These are phyloP conservation scores for Emericellopsis cladophorae DNA, from an alignment of 2,329 filamentous ascomycete genomes.

Conservation along the genomic window DNA sequence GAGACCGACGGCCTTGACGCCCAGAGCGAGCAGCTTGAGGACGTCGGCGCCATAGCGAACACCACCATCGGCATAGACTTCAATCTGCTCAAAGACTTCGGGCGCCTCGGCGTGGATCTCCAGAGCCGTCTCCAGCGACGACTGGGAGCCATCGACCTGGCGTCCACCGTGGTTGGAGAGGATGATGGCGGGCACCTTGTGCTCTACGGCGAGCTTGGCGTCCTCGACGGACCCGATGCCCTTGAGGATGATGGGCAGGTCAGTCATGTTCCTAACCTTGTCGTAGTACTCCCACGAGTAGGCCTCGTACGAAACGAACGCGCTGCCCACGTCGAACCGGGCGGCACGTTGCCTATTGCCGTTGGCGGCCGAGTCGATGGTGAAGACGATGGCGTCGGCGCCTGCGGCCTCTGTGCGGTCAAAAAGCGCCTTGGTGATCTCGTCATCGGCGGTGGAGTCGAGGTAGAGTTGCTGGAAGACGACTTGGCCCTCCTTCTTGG, in stretches of 20 bases:
- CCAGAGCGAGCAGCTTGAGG: constrained; percentile 28
- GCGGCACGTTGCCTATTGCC: constrained; percentile 26
- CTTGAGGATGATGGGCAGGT: constrained; percentile 26
- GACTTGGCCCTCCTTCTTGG: constrained; percentile 20
- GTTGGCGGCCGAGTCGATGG: constrained; percentile 24
- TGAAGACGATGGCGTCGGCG: constrained; percentile 22
- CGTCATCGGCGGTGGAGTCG: constrained; percentile 14
- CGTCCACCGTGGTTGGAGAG: constrained; percentile 30
- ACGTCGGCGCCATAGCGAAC: constrained; percentile 28
- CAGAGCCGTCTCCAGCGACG: constrained; percentile 22
- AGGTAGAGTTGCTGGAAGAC: constrained; percentile 24
- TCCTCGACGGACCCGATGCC: constrained; percentile 23
- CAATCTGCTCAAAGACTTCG: constrained; percentile 23
- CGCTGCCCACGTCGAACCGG: constrained; percentile 21
- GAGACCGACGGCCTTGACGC: constrained; percentile 29
- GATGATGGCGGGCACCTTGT: constrained; percentile 20
- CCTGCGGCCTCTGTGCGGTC: constrained; percentile 17
- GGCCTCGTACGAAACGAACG: constrained; percentile 10
- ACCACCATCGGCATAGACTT: constrained; percentile 27
- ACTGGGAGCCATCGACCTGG: constrained; percentile 25
- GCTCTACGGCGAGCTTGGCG: constrained; percentile 15
- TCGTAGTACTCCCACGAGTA: constrained; percentile 21
- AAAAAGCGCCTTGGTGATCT: constrained; percentile 16
- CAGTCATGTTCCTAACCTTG: constrained; percentile 18
- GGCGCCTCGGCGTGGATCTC: constrained; percentile 23